Conservation (phyloP, 108 stramenopile genomes). For the Stephanodiscus triporus region DNA sequence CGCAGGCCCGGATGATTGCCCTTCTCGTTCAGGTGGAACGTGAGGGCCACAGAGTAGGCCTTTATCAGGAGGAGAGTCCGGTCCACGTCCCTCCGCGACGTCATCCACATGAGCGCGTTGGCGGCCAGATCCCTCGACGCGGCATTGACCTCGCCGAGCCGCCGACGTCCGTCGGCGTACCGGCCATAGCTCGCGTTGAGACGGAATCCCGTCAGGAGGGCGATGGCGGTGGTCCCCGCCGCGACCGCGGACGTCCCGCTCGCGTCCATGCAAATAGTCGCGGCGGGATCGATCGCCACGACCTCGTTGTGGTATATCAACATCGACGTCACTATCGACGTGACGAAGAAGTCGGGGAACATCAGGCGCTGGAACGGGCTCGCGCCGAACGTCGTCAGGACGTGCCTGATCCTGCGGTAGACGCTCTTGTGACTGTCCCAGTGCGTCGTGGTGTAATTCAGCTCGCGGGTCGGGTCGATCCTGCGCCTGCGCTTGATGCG, state of each 20-base stretch:
- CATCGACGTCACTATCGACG: constrained; percentile 43
- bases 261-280: constrained; percentile 19
- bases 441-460: constrained; percentile 44
- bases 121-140: constrained; percentile 50
- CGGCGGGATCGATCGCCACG: constrained; percentile 1
- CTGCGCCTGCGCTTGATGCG: constrained; percentile 41
- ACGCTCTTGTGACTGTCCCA: constrained; percentile 60
- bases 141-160: constrained; percentile 36
- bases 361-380: constrained; percentile 56
- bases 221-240: constrained; percentile 60
- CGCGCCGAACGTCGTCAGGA: constrained; percentile 27
- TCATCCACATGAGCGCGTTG: constrained; percentile 57
- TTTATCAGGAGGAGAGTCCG: constrained; percentile 52
- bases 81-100: constrained; percentile 12
- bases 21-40: constrained; percentile 55
- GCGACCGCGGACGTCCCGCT: constrained; percentile 45
- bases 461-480: constrained; percentile 56
- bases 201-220: constrained; percentile 58
- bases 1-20: constrained; percentile 30
- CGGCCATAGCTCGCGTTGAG: constrained; percentile 57
- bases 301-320: constrained; percentile 60
- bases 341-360: constrained; percentile 57
- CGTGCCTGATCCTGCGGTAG: constrained; percentile 48
- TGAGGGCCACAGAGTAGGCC: constrained; percentile 54
- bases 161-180: constrained; percentile 50